phyloP scores from a whole-genome alignment of 345 rosid genomes.

The Limnanthes douglasii region DNA sequence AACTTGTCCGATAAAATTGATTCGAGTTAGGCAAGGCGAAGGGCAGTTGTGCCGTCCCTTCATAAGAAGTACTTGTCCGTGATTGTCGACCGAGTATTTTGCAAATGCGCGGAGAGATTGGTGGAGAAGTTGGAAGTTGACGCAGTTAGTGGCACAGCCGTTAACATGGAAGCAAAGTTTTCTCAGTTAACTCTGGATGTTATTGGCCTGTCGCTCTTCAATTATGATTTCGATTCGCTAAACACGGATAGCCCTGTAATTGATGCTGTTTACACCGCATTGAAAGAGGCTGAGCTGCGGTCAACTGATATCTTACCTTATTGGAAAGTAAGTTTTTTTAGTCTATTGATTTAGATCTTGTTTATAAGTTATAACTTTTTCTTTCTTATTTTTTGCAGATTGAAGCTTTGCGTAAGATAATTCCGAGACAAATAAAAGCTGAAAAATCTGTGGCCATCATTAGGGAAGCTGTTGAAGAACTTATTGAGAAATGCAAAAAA shows the following conservation, averaged over 20 bases:
- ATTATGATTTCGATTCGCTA: constrained; percentile 75
- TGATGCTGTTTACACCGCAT: constrained; percentile 81
- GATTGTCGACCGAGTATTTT: constrained; percentile 85
- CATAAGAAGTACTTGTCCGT: constrained; percentile 83
- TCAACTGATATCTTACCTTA: constrained; percentile 85
- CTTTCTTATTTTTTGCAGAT: constrained; percentile 24
- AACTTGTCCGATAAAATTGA: not conserved
- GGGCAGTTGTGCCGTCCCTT: constrained; percentile 89
- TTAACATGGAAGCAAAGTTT: constrained; percentile 87
- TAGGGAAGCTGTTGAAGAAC: constrained; percentile 70
- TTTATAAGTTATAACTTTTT: not conserved
- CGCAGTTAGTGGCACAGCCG: constrained; percentile 56
- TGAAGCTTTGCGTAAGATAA: constrained; percentile 54
- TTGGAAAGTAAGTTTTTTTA: constrained; percentile 59
- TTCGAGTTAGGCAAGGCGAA: constrained; percentile 58
- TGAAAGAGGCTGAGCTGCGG: constrained; percentile 91
- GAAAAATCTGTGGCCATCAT: constrained; percentile 69
- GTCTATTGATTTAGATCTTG: constrained; percentile 1
- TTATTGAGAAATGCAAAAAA: constrained; percentile 64
- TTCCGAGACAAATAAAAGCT: constrained; percentile 91
- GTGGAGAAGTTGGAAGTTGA: constrained; percentile 68
- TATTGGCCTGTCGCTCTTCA: constrained; percentile 73
- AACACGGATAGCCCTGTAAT: constrained; percentile 76
- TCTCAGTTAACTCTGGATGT: constrained; percentile 90
- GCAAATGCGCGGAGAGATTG: constrained; percentile 79